Base-by-base conservation (phyloP, 1,284 basidiomycete species). In the Boletus sp. region DNA sequence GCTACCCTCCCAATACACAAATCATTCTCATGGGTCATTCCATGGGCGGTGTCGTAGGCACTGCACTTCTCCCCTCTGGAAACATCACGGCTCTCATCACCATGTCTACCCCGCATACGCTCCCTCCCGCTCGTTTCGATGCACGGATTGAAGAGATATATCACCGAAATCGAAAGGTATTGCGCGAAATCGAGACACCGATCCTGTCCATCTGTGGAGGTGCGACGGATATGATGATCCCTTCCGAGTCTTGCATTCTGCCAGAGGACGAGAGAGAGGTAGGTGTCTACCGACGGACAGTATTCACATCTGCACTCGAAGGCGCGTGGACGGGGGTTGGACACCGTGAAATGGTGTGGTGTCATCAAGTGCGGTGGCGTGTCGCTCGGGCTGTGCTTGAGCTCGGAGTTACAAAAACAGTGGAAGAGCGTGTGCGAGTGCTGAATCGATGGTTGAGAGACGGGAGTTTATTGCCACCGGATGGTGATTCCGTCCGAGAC, bases 341-440 rank as follows among this genome's bases (percentile, higher is more conserved):
- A 41, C 97, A 99, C 73, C 85, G 89, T 51, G 95, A 94, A 56
- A 96, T 98, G 84, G 92, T 98, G 13, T 99, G 97, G 97, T 99
- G 97, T 72, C 93, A 98, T 73, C 97, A 99, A 74, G 87, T 98
- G 18, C 86, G 97, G 33, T 92, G 89, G 86, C 84, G 87, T 37
- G 79, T 98, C 16, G 96, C 96, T 2, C 80, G 90, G 46, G 84
- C 86, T 8, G 82, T 89, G 12, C 76, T 98, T 7, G 88, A 92
- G 61, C 78, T 94, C 49, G 84, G 82, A 3, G 71, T 67, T 5
- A 69, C 74, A 8, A 53, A 58, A 1, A 66, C 70, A 0, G 49
- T 53, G 9, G 62, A 59, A 4, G 74, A 72, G 3, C 76, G 77
- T n/a, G 72, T 63, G 3, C 59, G 51, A 2, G 69, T 82, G 8